A percentile compares a stretch with the other conserved stretches of the same genome.
phyloP scores from a whole-genome alignment of 371 early-diverging fungal species.

The Capniomyces stellatus region DNA sequence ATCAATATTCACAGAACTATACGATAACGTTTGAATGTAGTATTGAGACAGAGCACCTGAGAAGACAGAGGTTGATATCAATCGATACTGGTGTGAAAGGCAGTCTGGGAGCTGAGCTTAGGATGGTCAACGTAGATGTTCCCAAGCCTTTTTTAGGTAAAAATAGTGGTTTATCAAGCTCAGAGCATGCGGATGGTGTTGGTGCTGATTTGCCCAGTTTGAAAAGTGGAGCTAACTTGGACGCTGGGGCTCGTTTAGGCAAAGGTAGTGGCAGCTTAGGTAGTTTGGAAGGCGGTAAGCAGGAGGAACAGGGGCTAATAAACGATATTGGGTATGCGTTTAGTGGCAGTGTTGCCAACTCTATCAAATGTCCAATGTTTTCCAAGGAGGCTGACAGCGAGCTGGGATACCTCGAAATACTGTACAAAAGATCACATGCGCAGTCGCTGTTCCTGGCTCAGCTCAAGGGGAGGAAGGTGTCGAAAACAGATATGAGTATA shows the following conservation, averaged over 20 bases:
- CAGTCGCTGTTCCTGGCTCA: slow-evolving; percentile 24
- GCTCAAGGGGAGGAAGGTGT: slow-evolving; percentile 12
- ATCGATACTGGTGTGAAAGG: background rate
- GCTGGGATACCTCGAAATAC: slow-evolving; percentile 17
- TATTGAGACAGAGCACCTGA: slow-evolving; percentile 2
- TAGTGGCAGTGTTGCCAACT: slow-evolving; percentile 1
- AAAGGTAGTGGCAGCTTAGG: too few relatives aligned
- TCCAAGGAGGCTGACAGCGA: slow-evolving; percentile 17
- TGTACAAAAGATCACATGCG: slow-evolving; percentile 19
- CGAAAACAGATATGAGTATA: slow-evolving; percentile 10
- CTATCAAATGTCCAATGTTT: slow-evolving; percentile 9
- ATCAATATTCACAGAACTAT: slow-evolving; percentile 2
- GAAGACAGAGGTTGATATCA: background rate
- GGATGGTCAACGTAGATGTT: background rate
- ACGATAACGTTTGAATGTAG: slow-evolving; percentile 3
- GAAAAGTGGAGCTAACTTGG: too few relatives aligned
- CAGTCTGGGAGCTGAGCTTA: background rate
- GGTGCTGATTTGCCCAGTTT: too few relatives aligned
- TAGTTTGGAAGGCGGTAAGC: too few relatives aligned
- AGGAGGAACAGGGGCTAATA: background rate
- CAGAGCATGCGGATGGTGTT: too few relatives aligned
- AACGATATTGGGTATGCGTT: slow-evolving; percentile 1
- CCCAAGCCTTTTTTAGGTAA: background rate
- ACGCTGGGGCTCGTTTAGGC: too few relatives aligned
- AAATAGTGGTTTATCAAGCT: too few relatives aligned